phyloP scores from a whole-genome alignment of 345 rosid genomes.

The Xanthoceras sorbifolium region DNA sequence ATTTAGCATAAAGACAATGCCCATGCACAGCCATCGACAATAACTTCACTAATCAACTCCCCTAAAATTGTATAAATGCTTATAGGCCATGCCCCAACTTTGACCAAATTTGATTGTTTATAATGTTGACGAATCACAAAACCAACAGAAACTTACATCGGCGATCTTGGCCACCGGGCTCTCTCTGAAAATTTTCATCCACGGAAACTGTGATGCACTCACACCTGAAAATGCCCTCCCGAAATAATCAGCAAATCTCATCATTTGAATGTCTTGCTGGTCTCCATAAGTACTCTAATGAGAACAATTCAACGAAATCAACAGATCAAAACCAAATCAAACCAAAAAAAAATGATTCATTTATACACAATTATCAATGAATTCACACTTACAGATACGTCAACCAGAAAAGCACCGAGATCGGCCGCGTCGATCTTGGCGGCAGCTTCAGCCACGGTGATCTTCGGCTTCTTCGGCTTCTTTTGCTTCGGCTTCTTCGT shows the following conservation, averaged over 20 bases:
- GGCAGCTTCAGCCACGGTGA: conserved; percentile 66
- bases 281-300: conserved; percentile 47
- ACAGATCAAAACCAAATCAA: conserved; percentile 11
- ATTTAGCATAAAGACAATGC: neutral
- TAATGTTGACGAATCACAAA: neutral
- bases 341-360: neutral
- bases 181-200: conserved; percentile 66
- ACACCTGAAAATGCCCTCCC: conserved; percentile 63
- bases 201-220: conserved; percentile 57
- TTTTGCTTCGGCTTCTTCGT: conserved; percentile 48
- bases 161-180: conserved; percentile 50
- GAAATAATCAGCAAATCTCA: conserved; percentile 69
- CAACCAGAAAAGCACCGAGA: conserved; percentile 56
- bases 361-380: neutral
- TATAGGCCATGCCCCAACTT: neutral
- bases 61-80: neutral
- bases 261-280: conserved; percentile 63
- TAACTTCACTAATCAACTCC: neutral
- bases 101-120: neutral
- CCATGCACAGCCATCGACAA: too few species aligned
- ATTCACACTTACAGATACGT: conserved; percentile 39
- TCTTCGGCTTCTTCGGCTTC: conserved; percentile 73
- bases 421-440: conserved; percentile 56
- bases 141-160: conserved; percentile 41
- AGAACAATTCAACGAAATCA: neutral